Conservation (phyloP, 805 yeast species). For the Scheffersomyces ergatensis region DNA sequence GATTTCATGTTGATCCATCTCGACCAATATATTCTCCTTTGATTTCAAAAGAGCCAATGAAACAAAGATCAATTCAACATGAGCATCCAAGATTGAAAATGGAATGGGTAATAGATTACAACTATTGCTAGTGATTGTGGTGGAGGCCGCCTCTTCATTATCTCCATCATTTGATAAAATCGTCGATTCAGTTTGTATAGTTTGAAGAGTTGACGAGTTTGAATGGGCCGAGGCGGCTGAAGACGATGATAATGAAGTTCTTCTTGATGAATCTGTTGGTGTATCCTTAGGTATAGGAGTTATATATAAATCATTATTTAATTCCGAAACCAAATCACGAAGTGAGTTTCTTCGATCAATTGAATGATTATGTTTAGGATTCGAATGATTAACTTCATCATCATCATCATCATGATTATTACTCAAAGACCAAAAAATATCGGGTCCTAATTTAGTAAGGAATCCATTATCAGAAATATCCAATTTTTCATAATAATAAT, state of each 20-base stretch:
- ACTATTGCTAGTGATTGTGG: no score
- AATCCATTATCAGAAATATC: constrained; percentile 28
- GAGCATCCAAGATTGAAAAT: constrained; percentile 67
- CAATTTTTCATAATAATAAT: constrained; percentile 31
- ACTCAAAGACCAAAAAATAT: constrained; percentile 53
- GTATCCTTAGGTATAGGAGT: background rate
- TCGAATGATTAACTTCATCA: background rate
- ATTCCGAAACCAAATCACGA: constrained; percentile 27
- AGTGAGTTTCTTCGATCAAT: constrained; percentile 20
- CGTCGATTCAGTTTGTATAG: background rate
- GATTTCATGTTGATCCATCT: constrained; percentile 87
- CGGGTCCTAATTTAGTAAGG: constrained; percentile 50
- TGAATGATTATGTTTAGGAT: background rate
- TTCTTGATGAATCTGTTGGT: constrained; percentile 4
- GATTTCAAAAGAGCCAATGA: constrained; percentile 78
- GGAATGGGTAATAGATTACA: constrained; percentile 33
- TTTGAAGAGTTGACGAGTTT: background rate
- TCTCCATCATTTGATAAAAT: background rate
- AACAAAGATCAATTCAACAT: constrained; percentile 71
- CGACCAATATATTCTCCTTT: constrained; percentile 73
- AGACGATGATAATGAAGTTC: constrained; percentile 9
- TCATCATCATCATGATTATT: constrained; percentile 12
- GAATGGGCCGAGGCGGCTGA: constrained; percentile 4
- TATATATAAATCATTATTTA: constrained; percentile 13
- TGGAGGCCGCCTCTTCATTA: background rate